Conservation (phyloP, 306 rosid species). For the Fagus crenata region DNA sequence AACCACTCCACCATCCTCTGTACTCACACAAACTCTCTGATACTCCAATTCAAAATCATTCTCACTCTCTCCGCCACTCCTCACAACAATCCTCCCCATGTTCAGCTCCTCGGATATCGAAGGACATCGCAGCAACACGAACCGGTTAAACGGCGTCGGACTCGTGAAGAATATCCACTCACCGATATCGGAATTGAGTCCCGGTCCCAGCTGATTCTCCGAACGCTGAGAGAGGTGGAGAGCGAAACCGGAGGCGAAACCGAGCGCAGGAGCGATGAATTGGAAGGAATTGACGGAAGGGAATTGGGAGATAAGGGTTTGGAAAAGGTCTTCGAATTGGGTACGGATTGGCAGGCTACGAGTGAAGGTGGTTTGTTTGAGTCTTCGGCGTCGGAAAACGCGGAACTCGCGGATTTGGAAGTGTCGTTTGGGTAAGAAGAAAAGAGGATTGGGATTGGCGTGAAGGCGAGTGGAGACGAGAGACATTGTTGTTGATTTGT, state of each 20-base stretch:
- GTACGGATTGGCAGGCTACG: slow-evolving; percentile 13
- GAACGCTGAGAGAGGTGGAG: slow-evolving; percentile 38
- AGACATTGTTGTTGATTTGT: slow-evolving; percentile 12
- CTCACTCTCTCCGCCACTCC: not conserved
- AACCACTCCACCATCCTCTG: slow-evolving; percentile 76
- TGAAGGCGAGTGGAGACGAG: slow-evolving; percentile 16
- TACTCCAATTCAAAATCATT: slow-evolving; percentile 38
- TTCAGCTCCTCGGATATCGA: slow-evolving; percentile 50
- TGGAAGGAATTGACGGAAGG: slow-evolving; percentile 46
- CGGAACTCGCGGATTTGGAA: slow-evolving; percentile 48
- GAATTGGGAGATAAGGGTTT: slow-evolving; percentile 37
- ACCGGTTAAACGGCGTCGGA: slow-evolving; percentile 86
- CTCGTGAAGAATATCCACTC: slow-evolving; percentile 70
- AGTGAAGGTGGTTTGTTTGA: slow-evolving; percentile 22
- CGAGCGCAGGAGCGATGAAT: slow-evolving; percentile 63
- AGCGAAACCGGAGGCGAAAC: slow-evolving; percentile 61
- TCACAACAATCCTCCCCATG: slow-evolving; percentile 46
- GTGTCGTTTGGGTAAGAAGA: slow-evolving; percentile 36
- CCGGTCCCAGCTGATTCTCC: not conserved
- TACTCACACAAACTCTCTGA: slow-evolving; percentile 73
- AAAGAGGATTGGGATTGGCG: slow-evolving; percentile 9
- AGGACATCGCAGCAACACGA: slow-evolving; percentile 78
- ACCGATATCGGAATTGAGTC: slow-evolving; percentile 39
- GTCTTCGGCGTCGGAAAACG: slow-evolving; percentile 51
- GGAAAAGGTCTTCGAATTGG: slow-evolving; percentile 43